Percentiles rank a stretch among this genome's conserved stretches.
Evolutionary conservation across 768 basidiomycete genomes (phyloP).

Genomic region (Chalciporus piperatus): DNA sequence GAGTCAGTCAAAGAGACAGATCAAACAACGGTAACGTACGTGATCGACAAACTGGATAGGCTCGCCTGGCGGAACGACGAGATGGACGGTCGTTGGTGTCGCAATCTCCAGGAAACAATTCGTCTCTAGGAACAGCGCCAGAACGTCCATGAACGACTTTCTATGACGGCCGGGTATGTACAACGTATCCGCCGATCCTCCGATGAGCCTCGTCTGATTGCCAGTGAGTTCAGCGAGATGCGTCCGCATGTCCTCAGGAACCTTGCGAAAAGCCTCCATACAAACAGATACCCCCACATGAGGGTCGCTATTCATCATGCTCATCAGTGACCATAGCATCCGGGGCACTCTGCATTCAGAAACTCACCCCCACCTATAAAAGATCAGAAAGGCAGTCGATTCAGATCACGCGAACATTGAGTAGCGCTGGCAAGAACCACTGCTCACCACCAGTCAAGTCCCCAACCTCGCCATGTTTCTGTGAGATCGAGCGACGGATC

Average conservation of each 20-base stretch:
- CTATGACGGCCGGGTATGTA: constrained; percentile 46
- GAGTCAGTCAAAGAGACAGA: neutral
- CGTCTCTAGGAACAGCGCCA: constrained; percentile 45
- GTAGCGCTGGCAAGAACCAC: neutral
- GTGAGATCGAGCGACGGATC: constrained; percentile 37
- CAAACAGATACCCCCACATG: constrained; percentile 45
- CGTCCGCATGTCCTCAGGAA: constrained; percentile 35
- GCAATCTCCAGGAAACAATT: constrained; percentile 51
- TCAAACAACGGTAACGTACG: constrained; percentile 29
- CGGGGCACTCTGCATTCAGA: neutral
- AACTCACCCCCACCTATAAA: constrained; percentile 42
- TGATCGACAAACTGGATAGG: constrained; percentile 48
- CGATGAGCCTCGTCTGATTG: constrained; percentile 39
- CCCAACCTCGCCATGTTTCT: constrained; percentile 41
- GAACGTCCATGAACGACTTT: constrained; percentile 37
- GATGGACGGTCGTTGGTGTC: constrained; percentile 43
- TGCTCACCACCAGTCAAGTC: constrained; percentile 43
- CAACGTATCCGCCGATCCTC: constrained; percentile 48
- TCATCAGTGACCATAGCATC: neutral
- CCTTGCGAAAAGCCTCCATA: constrained; percentile 39
- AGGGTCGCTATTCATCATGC: constrained; percentile 32
- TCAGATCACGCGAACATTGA: constrained; percentile 7
- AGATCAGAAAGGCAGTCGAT: neutral
- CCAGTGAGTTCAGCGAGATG: constrained; percentile 35
- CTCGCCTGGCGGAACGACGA: constrained; percentile 39